Evolutionary conservation across 257 asterid genomes (phyloP).

Genomic region (Primulina tabacum): DNA sequence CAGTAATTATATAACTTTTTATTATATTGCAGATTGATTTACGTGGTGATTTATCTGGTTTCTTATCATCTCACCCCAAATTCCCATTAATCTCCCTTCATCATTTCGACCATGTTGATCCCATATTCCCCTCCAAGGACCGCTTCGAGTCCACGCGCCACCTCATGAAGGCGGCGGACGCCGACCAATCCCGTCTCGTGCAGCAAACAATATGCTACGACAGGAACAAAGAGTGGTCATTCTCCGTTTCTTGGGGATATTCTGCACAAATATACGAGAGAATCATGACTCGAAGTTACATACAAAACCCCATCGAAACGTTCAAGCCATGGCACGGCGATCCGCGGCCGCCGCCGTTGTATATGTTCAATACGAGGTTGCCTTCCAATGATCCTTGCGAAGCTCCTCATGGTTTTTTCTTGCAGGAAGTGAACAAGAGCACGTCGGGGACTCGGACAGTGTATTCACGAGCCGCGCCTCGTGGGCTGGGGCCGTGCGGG

Average conservation of each 20-base stretch:
- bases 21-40: slow-evolving; percentile 32
- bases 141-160: slow-evolving; percentile 46
- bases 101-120: slow-evolving; percentile 56
- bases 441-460: too few relatives aligned
- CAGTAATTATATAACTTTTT: too few relatives aligned
- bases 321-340: slow-evolving; percentile 36
- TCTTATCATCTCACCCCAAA: slow-evolving; percentile 48
- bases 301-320: slow-evolving; percentile 39
- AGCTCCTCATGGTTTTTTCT: slow-evolving; percentile 57
- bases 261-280: slow-evolving; percentile 59
- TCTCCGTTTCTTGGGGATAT: slow-evolving; percentile 84
- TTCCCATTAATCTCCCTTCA: slow-evolving; percentile 70
- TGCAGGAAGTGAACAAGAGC: slow-evolving; percentile 4
- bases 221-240: slow-evolving; percentile 48
- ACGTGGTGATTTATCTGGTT: slow-evolving; percentile 40
- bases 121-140: slow-evolving; percentile 61
- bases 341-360: slow-evolving; percentile 35
- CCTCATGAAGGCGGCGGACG: slow-evolving; percentile 62
- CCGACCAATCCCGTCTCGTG: slow-evolving; percentile 34
- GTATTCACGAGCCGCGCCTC: background rate
- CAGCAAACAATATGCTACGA: slow-evolving; percentile 52
- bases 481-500: slow-evolving; percentile 26
- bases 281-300: slow-evolving; percentile 20
- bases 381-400: slow-evolving; percentile 41
- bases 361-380: slow-evolving; percentile 62